These are phyloP conservation scores for Saccharomyces hybrid DNA, from an alignment of 1,139 yeast genomes.

Conservation along the genomic window DNA sequence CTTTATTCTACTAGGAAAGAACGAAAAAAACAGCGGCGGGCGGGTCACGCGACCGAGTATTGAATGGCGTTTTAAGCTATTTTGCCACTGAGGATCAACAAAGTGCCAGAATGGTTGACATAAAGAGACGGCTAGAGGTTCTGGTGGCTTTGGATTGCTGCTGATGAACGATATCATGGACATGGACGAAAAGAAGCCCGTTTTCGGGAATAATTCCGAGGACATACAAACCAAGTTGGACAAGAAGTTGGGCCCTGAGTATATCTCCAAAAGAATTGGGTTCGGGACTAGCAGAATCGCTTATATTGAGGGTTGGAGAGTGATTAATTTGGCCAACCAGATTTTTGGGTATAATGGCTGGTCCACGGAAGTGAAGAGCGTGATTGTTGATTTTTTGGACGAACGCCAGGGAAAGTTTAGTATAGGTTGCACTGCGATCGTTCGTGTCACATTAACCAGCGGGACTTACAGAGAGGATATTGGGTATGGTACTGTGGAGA, in stretches of 20 bases:
- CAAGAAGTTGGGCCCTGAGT: slow-evolving; percentile 82
- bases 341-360: slow-evolving; percentile 80
- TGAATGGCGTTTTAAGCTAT: not conserved
- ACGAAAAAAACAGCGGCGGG: not conserved
- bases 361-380: slow-evolving; percentile 59
- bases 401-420: slow-evolving; percentile 47
- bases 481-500: slow-evolving; percentile 74
- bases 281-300: slow-evolving; percentile 64
- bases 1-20: not conserved
- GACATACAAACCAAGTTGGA: slow-evolving; percentile 40
- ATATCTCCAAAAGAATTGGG: slow-evolving; percentile 72
- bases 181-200: slow-evolving; percentile 24
- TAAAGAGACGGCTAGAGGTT: not conserved
- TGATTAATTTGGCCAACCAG: slow-evolving; percentile 70
- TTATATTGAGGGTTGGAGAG: slow-evolving; percentile 77
- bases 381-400: slow-evolving; percentile 67
- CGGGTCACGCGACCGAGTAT: not conserved
- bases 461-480: slow-evolving; percentile 77
- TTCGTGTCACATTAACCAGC: slow-evolving; percentile 61
- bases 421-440: slow-evolving; percentile 63
- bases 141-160: not conserved
- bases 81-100: not conserved
- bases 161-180: slow-evolving; percentile 1
- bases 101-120: not conserved
- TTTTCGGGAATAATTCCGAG: slow-evolving; percentile 14